These are phyloP conservation scores for Eucalyptus microcorys DNA, from an alignment of 345 rosid species.

Conservation along the genomic window DNA sequence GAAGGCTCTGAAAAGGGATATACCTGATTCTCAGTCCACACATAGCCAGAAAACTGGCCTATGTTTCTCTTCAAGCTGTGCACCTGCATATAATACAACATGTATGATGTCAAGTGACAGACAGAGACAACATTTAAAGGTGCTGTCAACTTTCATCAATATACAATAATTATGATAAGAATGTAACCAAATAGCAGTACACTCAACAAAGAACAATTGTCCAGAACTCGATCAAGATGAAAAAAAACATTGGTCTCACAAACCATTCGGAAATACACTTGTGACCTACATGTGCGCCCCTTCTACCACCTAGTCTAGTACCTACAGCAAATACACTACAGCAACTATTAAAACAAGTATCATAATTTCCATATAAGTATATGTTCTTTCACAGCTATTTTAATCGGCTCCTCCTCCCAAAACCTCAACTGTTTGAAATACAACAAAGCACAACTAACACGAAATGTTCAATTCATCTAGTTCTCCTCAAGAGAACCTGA, in stretches of 20 bases:
- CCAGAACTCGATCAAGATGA: neutral
- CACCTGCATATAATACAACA: slow-evolving; percentile 26
- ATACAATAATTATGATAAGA: neutral
- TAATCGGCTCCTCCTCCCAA: neutral
- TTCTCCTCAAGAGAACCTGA: neutral
- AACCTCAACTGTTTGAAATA: neutral
- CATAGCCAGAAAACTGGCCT: slow-evolving; percentile 86
- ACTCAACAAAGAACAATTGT: neutral
- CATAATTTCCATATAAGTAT: neutral
- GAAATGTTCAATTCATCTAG: neutral
- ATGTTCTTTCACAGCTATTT: neutral
- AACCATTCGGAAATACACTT: neutral
- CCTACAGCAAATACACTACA: neutral
- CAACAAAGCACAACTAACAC: neutral
- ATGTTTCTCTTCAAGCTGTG: slow-evolving; percentile 76
- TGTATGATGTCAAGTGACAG: neutral
- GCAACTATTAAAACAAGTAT: neutral
- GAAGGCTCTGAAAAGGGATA: neutral
- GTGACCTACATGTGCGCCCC: neutral
- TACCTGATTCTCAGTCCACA: slow-evolving; percentile 87
- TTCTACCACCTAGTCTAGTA: neutral
- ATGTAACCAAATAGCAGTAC: neutral
- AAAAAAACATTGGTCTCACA: neutral
- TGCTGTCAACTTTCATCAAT: neutral
- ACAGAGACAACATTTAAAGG: neutral